Evolutionary conservation across 2,329 filamentous ascomycete genomes (phyloP).

Genomic region (Colletotrichum tanaceti): DNA sequence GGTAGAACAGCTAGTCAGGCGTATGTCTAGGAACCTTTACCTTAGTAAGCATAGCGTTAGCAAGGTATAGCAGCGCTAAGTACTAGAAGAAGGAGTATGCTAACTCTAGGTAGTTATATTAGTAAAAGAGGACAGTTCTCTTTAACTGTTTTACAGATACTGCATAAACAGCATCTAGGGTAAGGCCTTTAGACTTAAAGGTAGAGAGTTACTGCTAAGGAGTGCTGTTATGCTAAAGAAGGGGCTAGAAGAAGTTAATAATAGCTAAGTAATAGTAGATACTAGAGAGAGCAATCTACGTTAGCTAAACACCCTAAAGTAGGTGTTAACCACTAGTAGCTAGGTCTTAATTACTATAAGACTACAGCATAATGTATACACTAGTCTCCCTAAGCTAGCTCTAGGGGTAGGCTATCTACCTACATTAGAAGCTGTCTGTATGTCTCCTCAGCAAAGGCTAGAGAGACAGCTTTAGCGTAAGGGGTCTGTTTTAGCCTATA

Average conservation of each 20-base stretch:
- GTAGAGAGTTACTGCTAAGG: slow-evolving; percentile 43
- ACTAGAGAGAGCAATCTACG: slow-evolving; percentile 42
- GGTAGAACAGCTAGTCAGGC: slow-evolving; percentile 49
- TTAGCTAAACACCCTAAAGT: background rate
- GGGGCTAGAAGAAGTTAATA: slow-evolving; percentile 51
- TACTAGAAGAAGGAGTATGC: slow-evolving; percentile 55
- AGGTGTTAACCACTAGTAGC: no score
- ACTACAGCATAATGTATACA: slow-evolving; percentile 50
- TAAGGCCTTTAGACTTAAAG: slow-evolving; percentile 46
- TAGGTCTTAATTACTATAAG: slow-evolving; percentile 49
- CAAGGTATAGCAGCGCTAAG: slow-evolving; percentile 53
- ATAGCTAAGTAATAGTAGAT: slow-evolving; percentile 54
- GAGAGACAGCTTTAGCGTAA: slow-evolving; percentile 21
- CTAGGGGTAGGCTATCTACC: slow-evolving; percentile 48
- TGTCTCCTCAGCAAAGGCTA: slow-evolving; percentile 50
- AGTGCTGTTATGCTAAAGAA: slow-evolving; percentile 33
- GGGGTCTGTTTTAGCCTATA: slow-evolving; percentile 34
- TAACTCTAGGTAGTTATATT: slow-evolving; percentile 48
- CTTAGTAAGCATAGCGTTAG: slow-evolving; percentile 51
- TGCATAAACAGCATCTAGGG: slow-evolving; percentile 47
- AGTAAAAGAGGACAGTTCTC: slow-evolving; percentile 52
- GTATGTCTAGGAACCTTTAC: slow-evolving; percentile 38
- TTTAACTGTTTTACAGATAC: slow-evolving; percentile 54
- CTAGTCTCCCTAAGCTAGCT: slow-evolving; percentile 44
- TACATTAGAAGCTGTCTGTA: slow-evolving; percentile 54